Evolutionary conservation across 306 rosid genomes (phyloP).

Genomic region (Quercus robur): DNA sequence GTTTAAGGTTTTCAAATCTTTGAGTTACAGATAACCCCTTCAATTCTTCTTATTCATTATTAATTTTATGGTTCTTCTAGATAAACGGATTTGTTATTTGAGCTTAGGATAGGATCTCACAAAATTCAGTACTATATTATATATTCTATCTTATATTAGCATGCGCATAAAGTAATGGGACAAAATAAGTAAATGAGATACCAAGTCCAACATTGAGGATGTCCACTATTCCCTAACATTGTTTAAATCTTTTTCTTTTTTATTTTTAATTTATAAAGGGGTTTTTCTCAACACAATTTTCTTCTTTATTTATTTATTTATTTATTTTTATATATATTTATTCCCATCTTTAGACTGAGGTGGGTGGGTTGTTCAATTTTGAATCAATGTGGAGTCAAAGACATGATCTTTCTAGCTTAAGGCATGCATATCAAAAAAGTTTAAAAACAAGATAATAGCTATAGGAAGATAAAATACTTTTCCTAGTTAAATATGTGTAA

Average conservation of each 20-base stretch:
- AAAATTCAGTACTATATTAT: slow-evolving; percentile 21
- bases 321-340: neutral
- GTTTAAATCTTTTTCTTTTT: neutral
- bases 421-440: neutral
- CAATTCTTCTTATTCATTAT: neutral
- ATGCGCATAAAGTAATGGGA: slow-evolving; percentile 71
- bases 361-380: neutral
- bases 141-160: slow-evolving; percentile 37
- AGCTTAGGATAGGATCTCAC: slow-evolving; percentile 10
- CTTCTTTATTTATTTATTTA: neutral
- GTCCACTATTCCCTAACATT: neutral
- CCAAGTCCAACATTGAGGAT: slow-evolving; percentile 9
- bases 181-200: slow-evolving; percentile 24
- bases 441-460: neutral
- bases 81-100: slow-evolving; percentile 23
- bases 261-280: neutral
- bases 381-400: neutral
- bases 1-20: neutral
- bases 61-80: slow-evolving; percentile 31
- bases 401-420: neutral
- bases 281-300: neutral
- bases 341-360: neutral
- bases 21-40: neutral
- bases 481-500: neutral
- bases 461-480: neutral